Percentiles rank a stretch among this genome's conserved stretches.
Evolutionary conservation across 73 alveolate species (phyloP).

Genomic region (Tetrahymena elliotti): DNA sequence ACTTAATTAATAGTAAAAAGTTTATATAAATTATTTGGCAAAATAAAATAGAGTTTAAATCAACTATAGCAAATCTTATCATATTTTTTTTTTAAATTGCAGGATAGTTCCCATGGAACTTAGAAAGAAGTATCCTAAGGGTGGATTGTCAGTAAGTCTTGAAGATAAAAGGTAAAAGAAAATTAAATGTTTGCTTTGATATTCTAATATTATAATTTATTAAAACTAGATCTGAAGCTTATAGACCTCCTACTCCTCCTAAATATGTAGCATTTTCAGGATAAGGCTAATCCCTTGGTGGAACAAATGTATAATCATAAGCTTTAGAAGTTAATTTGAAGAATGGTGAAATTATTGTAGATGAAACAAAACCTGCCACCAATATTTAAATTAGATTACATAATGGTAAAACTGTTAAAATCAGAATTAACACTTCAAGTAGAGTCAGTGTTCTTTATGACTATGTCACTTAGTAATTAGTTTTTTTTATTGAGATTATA

Average conservation of each 20-base stretch:
- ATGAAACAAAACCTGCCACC: constrained; percentile 58
- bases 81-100: background rate
- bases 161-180: constrained; percentile 49
- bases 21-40: background rate
- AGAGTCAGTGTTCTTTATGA: constrained; percentile 54
- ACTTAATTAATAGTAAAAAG: constrained; percentile 48
- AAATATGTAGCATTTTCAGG: constrained; percentile 69
- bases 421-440: constrained; percentile 42
- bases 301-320: constrained; percentile 28
- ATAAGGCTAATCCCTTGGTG: constrained; percentile 56
- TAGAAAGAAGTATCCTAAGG: constrained; percentile 47
- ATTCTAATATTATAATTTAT: too few relatives aligned
- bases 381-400: constrained; percentile 58
- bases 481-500: background rate
- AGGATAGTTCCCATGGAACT: constrained; percentile 48
- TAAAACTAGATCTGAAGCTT: constrained; percentile 28
- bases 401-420: constrained; percentile 57
- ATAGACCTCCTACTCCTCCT: constrained; percentile 78
- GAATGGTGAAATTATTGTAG: constrained; percentile 49
- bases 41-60: background rate
- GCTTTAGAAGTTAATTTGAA: constrained; percentile 44
- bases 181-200: background rate
- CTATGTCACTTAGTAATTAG: constrained; percentile 31
- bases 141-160: constrained; percentile 51
- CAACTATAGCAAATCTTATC: background rate